Conservation (phyloP, 371 early-diverging fungal genomes). For the Mucor racemosus region DNA sequence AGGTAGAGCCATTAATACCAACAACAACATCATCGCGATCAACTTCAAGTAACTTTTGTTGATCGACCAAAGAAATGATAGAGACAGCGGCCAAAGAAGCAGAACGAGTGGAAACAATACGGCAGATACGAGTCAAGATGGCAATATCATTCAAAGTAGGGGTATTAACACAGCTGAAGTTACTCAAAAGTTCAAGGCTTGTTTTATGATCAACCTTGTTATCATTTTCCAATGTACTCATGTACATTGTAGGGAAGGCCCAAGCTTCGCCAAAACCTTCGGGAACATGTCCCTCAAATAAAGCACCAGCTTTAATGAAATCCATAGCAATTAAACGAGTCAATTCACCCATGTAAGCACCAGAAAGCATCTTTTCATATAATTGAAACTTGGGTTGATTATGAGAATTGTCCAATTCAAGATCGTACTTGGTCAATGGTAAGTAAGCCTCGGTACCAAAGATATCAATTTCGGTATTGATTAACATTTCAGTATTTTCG, state of each 20-base stretch:
- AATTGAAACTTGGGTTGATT: constrained; percentile 78
- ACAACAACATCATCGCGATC: constrained; percentile 37
- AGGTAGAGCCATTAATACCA: constrained; percentile 52
- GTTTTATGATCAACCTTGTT: constrained; percentile 25
- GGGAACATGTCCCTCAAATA: constrained; percentile 72
- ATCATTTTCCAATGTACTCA: constrained; percentile 56
- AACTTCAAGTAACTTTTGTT: constrained; percentile 25
- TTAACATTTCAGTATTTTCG: constrained; percentile 73
- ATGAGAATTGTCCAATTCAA: constrained; percentile 73
- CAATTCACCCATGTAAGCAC: constrained; percentile 92
- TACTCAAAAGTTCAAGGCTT: constrained; percentile 28
- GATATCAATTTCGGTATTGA: constrained; percentile 88
- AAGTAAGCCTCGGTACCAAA: constrained; percentile 71
- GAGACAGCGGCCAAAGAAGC: constrained; percentile 49
- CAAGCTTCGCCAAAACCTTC: constrained; percentile 61
- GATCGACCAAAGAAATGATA: constrained; percentile 44
- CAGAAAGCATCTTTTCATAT: constrained; percentile 95
- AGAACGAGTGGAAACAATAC: constrained; percentile 43
- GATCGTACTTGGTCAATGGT: constrained; percentile 85
- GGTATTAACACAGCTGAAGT: constrained; percentile 24
- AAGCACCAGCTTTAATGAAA: constrained; percentile 63
- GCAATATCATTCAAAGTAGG: constrained; percentile 46
- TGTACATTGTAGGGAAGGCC: constrained; percentile 79
- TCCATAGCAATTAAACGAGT: constrained; percentile 77
- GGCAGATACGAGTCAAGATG: constrained; percentile 38